These are phyloP conservation scores for Sindora glabra DNA, from an alignment of 306 rosid species.

Conservation along the genomic window DNA sequence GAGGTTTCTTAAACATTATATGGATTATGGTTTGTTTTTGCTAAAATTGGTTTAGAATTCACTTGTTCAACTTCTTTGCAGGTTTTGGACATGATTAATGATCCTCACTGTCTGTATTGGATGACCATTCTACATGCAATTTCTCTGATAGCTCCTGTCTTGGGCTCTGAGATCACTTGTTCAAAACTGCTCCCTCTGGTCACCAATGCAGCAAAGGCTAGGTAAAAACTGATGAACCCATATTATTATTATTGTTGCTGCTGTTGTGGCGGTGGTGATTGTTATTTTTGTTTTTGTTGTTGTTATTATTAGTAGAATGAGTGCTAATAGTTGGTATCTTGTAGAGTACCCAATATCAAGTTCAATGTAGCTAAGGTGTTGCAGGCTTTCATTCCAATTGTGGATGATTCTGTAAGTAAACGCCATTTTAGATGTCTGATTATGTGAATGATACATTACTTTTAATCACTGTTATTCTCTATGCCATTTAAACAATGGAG, in stretches of 20 bases:
- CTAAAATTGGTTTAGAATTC: background rate
- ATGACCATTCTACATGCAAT: constrained; percentile 90
- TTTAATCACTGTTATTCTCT: too few species aligned
- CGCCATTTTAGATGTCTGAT: constrained; percentile 11
- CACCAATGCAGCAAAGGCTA: constrained; percentile 71
- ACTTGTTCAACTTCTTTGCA: constrained; percentile 15
- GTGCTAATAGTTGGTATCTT: constrained; percentile 21
- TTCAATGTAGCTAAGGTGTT: constrained; percentile 95
- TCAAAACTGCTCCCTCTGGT: constrained; percentile 81
- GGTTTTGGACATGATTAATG: constrained; percentile 89
- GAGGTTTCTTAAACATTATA: too few species aligned
- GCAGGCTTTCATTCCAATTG: constrained; percentile 85
- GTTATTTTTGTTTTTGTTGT: too few species aligned
- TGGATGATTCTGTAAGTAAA: constrained; percentile 74
- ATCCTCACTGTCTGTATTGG: constrained; percentile 83
- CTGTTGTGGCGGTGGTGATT: too few species aligned
- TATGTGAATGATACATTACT: too few species aligned
- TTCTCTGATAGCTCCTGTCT: constrained; percentile 83
- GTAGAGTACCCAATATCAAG: constrained; percentile 96
- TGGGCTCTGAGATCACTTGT: constrained; percentile 76
- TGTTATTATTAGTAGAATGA: constrained; percentile 7
- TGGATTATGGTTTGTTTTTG: background rate
- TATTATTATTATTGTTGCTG: too few species aligned
- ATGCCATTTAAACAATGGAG: too few species aligned
- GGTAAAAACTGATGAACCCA: constrained; percentile 35